Conservation (phyloP, 106 monocot genomes). For the Platanthera guangdongensis region DNA sequence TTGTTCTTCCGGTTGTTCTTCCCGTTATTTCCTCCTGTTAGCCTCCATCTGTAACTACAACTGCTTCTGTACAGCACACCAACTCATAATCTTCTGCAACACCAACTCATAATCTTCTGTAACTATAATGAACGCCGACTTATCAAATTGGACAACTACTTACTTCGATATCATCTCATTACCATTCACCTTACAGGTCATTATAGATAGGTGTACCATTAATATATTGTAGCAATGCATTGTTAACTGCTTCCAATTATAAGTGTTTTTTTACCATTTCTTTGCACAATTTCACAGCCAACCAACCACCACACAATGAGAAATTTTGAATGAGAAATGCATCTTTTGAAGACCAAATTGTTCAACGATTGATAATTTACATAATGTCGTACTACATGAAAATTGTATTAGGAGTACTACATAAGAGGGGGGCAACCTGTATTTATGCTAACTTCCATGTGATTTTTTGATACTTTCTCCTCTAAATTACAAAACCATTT, state of each 20-base stretch:
- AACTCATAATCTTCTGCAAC: too few relatives aligned
- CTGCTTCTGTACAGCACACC: too few relatives aligned
- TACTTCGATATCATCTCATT: neutral
- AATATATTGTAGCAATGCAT: neutral
- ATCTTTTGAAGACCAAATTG: conserved; percentile 6
- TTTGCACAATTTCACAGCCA: neutral
- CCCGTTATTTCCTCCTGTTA: too few relatives aligned
- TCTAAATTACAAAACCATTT: too few relatives aligned
- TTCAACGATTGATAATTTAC: conserved; percentile 9
- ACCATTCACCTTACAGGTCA: neutral
- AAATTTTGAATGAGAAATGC: neutral
- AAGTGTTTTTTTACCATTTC: neutral
- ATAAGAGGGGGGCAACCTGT: too few relatives aligned
- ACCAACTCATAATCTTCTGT: neutral
- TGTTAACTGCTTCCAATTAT: neutral
- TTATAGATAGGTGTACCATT: neutral
- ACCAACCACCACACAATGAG: neutral
- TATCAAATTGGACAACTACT: neutral
- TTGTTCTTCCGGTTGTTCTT: too few relatives aligned
- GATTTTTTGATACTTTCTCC: too few relatives aligned
- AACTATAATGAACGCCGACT: too few relatives aligned
- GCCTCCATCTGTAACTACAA: too few relatives aligned
- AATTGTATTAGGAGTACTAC: conserved; percentile 15
- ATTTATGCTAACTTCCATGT: too few relatives aligned
- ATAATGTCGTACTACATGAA: conserved; percentile 11